A percentile compares a stretch with the other conserved stretches of the same genome.
Conservation (phyloP, 2,329 filamentous ascomycete genomes). For the Phaeophleospora eucalypticola region DNA sequence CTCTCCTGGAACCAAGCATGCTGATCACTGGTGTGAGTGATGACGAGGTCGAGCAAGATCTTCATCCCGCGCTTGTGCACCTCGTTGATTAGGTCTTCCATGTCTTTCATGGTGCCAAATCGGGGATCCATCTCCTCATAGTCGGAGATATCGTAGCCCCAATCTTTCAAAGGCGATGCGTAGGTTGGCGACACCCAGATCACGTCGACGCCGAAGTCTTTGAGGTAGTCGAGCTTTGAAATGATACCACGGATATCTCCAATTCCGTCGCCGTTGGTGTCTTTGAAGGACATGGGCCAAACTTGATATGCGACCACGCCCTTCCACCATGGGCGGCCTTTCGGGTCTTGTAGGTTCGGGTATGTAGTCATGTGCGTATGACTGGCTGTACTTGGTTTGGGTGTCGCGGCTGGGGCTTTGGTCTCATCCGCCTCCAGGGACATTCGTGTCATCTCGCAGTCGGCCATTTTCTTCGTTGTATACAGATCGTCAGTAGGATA, state of each 20-base stretch:
- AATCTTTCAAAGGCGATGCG: conserved; percentile 58
- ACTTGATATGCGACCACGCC: conserved; percentile 44
- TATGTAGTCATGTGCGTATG: conserved; percentile 2
- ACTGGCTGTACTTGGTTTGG: not conserved
- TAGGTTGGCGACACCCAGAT: conserved; percentile 67
- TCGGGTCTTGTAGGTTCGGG: conserved; percentile 10
- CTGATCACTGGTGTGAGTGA: conserved; percentile 70
- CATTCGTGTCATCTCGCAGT: too few species aligned
- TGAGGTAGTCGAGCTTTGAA: conserved; percentile 56
- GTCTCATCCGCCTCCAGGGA: too few species aligned
- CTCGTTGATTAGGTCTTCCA: conserved; percentile 58
- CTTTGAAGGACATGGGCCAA: conserved; percentile 46
- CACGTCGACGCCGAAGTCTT: conserved; percentile 57
- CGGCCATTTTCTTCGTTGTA: not conserved
- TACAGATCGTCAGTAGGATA: not conserved
- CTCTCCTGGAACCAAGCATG: conserved; percentile 59
- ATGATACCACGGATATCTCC: conserved; percentile 62
- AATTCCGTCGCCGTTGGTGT: conserved; percentile 55
- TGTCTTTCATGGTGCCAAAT: conserved; percentile 64
- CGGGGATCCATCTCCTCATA: conserved; percentile 62
- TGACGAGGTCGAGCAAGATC: conserved; percentile 69
- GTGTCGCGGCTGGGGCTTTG: not conserved
- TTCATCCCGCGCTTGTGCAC: conserved; percentile 63
- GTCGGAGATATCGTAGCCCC: conserved; percentile 66
- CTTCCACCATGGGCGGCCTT: conserved; percentile 41